Conservation (phyloP, 495 filamentous ascomycete species). For the Cudoniella acicularis region DNA sequence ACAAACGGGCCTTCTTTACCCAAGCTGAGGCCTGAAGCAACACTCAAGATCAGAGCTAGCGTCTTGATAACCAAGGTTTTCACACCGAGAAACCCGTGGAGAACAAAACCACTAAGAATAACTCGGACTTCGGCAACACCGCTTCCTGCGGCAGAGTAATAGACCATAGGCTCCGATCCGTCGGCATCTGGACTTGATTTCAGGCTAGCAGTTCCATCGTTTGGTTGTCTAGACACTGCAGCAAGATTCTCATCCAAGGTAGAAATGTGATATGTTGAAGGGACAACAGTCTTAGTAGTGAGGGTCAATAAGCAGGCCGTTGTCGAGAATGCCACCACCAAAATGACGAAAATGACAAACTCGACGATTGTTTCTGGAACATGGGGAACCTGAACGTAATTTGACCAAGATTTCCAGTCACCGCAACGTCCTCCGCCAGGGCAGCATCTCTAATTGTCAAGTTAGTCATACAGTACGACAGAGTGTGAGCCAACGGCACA, state of each 20-base stretch:
- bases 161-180: constrained; percentile 68
- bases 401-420: constrained; percentile 75
- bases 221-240: constrained; percentile 32
- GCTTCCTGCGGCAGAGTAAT: constrained; percentile 94
- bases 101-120: constrained; percentile 93
- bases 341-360: constrained; percentile 66
- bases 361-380: constrained; percentile 64
- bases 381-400: constrained; percentile 47
- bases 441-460: constrained; percentile 59
- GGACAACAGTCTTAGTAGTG: constrained; percentile 85
- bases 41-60: constrained; percentile 76
- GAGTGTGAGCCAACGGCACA: neutral
- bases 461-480: constrained; percentile 5
- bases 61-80: constrained; percentile 89
- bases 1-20: constrained; percentile 98
- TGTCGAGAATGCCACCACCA: constrained; percentile 68
- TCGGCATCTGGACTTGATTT: constrained; percentile 32
- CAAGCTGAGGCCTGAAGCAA: constrained; percentile 86
- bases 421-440: constrained; percentile 60
- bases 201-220: constrained; percentile 37
- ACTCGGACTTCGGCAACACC: constrained; percentile 97
- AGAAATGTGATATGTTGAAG: constrained; percentile 77
- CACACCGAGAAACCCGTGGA: constrained; percentile 91
- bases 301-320: constrained; percentile 76
- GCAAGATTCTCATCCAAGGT: constrained; percentile 78